phyloP scores from a whole-genome alignment of 2,329 filamentous ascomycete species.

The Aspergillus novofumigatus region DNA sequence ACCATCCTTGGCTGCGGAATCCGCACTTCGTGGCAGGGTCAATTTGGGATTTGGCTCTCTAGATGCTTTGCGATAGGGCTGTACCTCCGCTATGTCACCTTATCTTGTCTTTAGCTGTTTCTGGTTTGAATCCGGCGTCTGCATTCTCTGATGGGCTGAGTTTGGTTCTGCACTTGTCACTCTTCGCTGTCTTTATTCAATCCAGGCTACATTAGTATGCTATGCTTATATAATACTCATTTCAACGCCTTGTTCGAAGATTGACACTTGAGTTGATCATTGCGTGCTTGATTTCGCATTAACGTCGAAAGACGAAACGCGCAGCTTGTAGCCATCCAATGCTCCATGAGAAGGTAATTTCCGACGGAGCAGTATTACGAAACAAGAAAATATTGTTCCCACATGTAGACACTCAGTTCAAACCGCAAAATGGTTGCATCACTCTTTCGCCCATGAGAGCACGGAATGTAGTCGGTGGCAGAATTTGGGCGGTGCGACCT shows the following conservation, averaged over 20 bases:
- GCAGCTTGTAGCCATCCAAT: too few relatives aligned
- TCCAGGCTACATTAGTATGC: conserved; percentile 26
- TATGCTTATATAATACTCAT: conserved; percentile 32
- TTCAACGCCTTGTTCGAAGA: not conserved
- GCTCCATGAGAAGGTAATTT: too few relatives aligned
- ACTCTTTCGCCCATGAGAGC: too few relatives aligned
- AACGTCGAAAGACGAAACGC: too few relatives aligned
- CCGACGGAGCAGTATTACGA: too few relatives aligned
- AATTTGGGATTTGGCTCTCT: conserved; percentile 28
- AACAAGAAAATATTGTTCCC: too few relatives aligned
- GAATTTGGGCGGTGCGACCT: conserved; percentile 11
- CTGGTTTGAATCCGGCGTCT: conserved; percentile 31
- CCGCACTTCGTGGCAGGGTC: conserved; percentile 15
- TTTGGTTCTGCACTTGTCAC: conserved; percentile 21
- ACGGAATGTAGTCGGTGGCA: not conserved
- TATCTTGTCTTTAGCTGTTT: conserved; percentile 24
- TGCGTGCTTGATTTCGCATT: not conserved
- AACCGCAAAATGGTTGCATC: not conserved
- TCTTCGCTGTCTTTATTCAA: conserved; percentile 13
- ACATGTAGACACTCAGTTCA: too few relatives aligned
- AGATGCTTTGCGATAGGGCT: conserved; percentile 26
- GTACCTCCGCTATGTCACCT: conserved; percentile 23
- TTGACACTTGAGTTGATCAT: not conserved
- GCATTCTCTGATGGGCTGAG: conserved; percentile 28
- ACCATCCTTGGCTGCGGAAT: conserved; percentile 9